These are phyloP conservation scores for Termitomyces titanicus DNA, from an alignment of 768 basidiomycete genomes.

Conservation along the genomic window DNA sequence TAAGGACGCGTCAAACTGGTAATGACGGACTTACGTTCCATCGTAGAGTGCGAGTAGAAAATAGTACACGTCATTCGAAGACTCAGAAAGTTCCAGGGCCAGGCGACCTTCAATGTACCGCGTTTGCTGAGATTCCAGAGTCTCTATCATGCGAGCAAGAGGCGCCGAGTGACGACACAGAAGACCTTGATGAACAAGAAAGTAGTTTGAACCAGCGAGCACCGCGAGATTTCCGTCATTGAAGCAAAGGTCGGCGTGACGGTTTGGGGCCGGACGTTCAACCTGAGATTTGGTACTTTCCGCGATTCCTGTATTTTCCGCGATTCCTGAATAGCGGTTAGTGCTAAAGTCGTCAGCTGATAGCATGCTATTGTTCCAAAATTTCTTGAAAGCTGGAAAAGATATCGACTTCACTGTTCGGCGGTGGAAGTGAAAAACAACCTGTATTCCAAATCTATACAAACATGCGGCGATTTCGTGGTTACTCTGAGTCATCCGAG, in stretches of 20 bases:
- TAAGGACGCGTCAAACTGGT: conserved; percentile 1
- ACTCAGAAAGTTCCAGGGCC: conserved; percentile 51
- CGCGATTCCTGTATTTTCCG: conserved; percentile 11
- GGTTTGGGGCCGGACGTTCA: conserved; percentile 21
- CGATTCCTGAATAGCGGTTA: conserved; percentile 32
- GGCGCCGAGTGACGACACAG: conserved; percentile 60
- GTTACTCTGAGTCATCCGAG: too few species aligned
- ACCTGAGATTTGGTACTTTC: conserved; percentile 9
- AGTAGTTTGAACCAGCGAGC: conserved; percentile 53
- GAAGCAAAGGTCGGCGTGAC: conserved; percentile 57
- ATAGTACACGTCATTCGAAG: conserved; percentile 50
- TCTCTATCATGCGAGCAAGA: conserved; percentile 37
- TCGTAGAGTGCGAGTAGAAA: conserved; percentile 70
- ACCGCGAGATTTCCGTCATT: conserved; percentile 69
- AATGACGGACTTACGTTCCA: conserved; percentile 50
- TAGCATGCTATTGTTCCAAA: conserved; percentile 6
- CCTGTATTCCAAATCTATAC: neutral
- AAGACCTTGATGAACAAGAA: conserved; percentile 66
- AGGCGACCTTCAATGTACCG: conserved; percentile 53
- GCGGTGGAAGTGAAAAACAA: neutral
- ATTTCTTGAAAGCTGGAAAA: neutral
- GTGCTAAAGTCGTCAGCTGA: conserved; percentile 41
- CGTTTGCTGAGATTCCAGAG: conserved; percentile 21
- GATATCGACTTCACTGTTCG: neutral
- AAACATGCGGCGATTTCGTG: neutral